Evolutionary conservation across 164 flowering plant species (phyloP).

Genomic region (Macadamia tetraphylla): DNA sequence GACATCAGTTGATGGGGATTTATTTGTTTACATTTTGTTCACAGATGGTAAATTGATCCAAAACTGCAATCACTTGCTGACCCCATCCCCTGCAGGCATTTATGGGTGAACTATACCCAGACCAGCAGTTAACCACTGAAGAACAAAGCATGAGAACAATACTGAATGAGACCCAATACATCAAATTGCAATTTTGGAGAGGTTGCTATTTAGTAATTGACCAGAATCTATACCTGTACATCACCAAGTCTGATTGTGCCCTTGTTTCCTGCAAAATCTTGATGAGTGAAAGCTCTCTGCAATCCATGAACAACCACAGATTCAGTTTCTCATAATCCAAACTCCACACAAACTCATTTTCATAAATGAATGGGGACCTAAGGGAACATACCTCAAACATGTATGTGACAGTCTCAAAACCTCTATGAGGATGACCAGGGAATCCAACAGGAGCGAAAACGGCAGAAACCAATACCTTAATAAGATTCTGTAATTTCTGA

Average conservation of each 20-base stretch:
- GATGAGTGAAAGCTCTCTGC: conserved; percentile 75
- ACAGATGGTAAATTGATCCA: conserved; percentile 79
- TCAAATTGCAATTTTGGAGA: too few species aligned
- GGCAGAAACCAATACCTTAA: conserved; percentile 26
- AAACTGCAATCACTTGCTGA: conserved; percentile 61
- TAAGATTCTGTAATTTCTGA: too few species aligned
- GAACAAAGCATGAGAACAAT: too few species aligned
- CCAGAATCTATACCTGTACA: conserved; percentile 52
- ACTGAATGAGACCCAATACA: too few species aligned
- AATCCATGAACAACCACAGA: conserved; percentile 1
- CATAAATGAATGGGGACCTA: too few species aligned
- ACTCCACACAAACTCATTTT: too few species aligned
- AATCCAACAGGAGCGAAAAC: conserved; percentile 89
- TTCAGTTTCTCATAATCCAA: background rate
- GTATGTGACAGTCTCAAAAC: too few species aligned
- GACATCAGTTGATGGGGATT: background rate
- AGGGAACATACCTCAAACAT: too few species aligned
- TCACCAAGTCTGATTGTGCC: conserved; percentile 68
- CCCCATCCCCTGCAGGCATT: conserved; percentile 81
- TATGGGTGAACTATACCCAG: conserved; percentile 91
- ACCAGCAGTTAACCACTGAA: conserved; percentile 97
- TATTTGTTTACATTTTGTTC: conserved; percentile 83
- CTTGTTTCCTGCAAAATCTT: too few species aligned
- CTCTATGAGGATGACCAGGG: conserved; percentile 96
- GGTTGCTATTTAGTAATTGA: too few species aligned